These are phyloP conservation scores for Suhomyces maxii DNA, from an alignment of 1,139 yeast genomes.

Conservation along the genomic window DNA sequence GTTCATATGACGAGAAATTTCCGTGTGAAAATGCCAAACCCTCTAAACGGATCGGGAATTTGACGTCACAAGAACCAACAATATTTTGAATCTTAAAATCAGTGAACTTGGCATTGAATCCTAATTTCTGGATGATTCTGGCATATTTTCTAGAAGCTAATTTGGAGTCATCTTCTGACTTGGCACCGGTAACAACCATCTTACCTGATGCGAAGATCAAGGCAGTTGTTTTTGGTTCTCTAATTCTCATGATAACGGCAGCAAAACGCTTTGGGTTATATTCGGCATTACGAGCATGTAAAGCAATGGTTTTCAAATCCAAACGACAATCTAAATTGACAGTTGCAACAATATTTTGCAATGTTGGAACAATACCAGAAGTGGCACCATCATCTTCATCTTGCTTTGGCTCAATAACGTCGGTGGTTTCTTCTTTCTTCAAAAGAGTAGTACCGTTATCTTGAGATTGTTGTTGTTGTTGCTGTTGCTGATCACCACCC, in stretches of 20 bases:
- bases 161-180: constrained; percentile 96
- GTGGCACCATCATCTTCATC: constrained; percentile 69
- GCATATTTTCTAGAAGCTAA: constrained; percentile 97
- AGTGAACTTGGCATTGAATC: constrained; percentile 93
- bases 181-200: constrained; percentile 99
- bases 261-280: constrained; percentile 98
- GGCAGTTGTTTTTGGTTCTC: constrained; percentile 98
- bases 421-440: constrained; percentile 32
- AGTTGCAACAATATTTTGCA: constrained; percentile 97
- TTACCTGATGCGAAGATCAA: constrained; percentile 97
- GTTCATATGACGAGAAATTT: constrained; percentile 97
- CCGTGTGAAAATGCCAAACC: constrained; percentile 99
- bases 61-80: constrained; percentile 98
- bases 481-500: constrained; percentile 12
- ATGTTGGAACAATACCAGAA: constrained; percentile 93
- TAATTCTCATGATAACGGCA: constrained; percentile 98
- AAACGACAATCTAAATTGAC: constrained; percentile 94
- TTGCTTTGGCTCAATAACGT: constrained; percentile 40
- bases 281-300: constrained; percentile 99
- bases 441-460: constrained; percentile 9
- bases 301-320: constrained; percentile 93
- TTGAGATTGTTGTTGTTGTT: constrained; percentile 5
- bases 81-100: constrained; percentile 97
- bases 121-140: constrained; percentile 94
- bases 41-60: constrained; percentile 94